These are phyloP conservation scores for Nakataea oryzae DNA, from an alignment of 2,329 filamentous ascomycete species.

Conservation along the genomic window DNA sequence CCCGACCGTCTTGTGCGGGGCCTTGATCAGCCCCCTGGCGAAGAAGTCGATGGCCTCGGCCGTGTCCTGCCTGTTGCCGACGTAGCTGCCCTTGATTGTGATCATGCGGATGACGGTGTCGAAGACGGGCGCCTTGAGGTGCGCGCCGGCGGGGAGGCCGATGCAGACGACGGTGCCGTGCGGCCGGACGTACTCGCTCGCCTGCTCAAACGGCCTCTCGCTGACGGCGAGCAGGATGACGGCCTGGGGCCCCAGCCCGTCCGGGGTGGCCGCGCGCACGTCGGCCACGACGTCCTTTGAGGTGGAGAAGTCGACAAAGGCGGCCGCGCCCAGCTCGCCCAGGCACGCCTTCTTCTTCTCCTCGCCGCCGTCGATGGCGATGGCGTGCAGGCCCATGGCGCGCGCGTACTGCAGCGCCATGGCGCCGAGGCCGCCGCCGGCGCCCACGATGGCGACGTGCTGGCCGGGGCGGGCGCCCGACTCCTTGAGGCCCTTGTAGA, in stretches of 20 bases:
- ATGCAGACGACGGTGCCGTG: constrained; percentile 80
- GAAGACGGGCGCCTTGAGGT: constrained; percentile 76
- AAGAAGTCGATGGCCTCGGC: constrained; percentile 89
- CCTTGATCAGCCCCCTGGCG: constrained; percentile 71
- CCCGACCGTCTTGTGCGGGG: constrained; percentile 76
- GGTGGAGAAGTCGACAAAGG: constrained; percentile 72
- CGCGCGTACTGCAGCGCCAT: constrained; percentile 80
- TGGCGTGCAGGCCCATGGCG: constrained; percentile 74
- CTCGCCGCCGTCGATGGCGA: constrained; percentile 74
- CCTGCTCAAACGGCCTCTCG: constrained; percentile 94
- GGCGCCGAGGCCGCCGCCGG: constrained; percentile 60
- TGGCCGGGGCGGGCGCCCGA: constrained; percentile 55
- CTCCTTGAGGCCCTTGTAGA: constrained; percentile 70
- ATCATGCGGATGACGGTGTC: constrained; percentile 85
- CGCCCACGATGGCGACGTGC: constrained; percentile 63
- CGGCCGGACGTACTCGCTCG: constrained; percentile 75
- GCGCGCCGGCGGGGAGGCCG: constrained; percentile 73
- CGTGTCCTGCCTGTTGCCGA: constrained; percentile 82
- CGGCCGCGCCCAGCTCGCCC: constrained; percentile 52
- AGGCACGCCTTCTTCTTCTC: constrained; percentile 63
- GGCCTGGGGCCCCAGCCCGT: constrained; percentile 77
- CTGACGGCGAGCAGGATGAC: constrained; percentile 76
- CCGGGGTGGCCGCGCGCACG: constrained; percentile 69
- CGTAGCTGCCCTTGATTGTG: constrained; percentile 84
- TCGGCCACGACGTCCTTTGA: constrained; percentile 72